Percentiles rank a stretch among this genome's conserved stretches.
phyloP scores from a whole-genome alignment of 805 yeast genomes.

The Candida cerambycidarum region DNA sequence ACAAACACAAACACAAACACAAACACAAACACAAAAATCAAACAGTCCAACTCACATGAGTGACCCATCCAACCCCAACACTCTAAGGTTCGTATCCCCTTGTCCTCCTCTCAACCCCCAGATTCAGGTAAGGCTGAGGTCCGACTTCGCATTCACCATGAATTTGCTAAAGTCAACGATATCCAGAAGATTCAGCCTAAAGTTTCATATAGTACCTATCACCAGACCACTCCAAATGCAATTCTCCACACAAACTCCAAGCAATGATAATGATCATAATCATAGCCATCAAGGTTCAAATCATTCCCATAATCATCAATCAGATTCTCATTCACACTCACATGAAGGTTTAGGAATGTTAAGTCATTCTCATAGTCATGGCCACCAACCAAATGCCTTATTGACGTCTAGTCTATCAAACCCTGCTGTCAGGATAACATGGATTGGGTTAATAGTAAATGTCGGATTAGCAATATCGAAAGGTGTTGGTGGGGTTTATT shows the following conservation, averaged over 20 bases:
- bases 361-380: conserved; percentile 34
- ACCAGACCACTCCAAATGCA: conserved; percentile 1
- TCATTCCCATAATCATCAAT: conserved; percentile 12
- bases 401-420: conserved; percentile 42
- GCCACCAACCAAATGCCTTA: conserved; percentile 49
- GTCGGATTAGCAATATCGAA: conserved; percentile 84
- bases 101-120: too few species aligned
- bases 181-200: background rate
- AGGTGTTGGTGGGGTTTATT: conserved; percentile 83
- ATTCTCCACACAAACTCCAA: background rate
- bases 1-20: too few species aligned
- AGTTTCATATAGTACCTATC: background rate
- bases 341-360: conserved; percentile 16
- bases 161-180: conserved; percentile 2
- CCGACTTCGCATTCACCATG: conserved; percentile 7
- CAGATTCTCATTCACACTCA: conserved; percentile 10
- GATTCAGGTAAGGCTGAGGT: background rate
- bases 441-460: conserved; percentile 85
- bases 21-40: too few species aligned
- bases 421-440: conserved; percentile 90
- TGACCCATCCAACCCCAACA: too few species aligned
- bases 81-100: too few species aligned
- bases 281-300: conserved; percentile 5
- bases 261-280: conserved; percentile 3
- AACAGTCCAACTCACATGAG: too few species aligned